Base-by-base conservation (phyloP, 1,284 basidiomycete genomes). In the Exobasidium cylindrosporum region DNA sequence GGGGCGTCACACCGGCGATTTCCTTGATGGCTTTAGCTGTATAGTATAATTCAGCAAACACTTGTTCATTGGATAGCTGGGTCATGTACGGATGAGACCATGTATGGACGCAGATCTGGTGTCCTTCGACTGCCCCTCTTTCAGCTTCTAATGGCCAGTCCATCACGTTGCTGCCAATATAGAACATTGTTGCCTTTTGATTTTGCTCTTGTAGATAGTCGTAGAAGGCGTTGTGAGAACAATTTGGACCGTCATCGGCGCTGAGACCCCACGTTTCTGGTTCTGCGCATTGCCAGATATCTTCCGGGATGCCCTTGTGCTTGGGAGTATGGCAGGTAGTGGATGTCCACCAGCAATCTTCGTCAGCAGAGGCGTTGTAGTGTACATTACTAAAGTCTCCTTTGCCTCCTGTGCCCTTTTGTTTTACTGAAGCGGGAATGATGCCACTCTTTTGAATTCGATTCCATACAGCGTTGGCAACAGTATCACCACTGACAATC, bases 21-120 rank as follows among this genome's bases (percentile, higher is more conserved):
- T 75, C 73, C 73, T 83, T 82, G 80, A 84, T 83, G 52, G 76
- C 74, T 68, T 82, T 76, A 50, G 76, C 76, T 45, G 82, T 81
- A 80, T 84, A 84, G 74, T 83, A 85, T 21, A 85, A 78, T 74
- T 85, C 83, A 43, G 83, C 83, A 64, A 84, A 84, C 29, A 80
- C 83, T 28, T 69, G 54, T 17, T 62, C 60, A 50, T 65, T 61
- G 35, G 35, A 21, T 21, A 69, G 53, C 1, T 63, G 61, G 1
- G 69, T 67, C 67, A 65, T 67, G 52, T 66, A 66, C 24, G 21
- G 62, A 57, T 64, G 68, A 7, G 64, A 64, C 66, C 66, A 70
- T 54, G 66, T 74, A 54, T 74, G 72, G 1, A 64, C 61, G 35
- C 59, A 61, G 50, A 68, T 44, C 40, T 70, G 58, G 54, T 66